A percentile compares a stretch with the other conserved stretches of the same genome.
These are phyloP conservation scores for Pseudocercospora fuligena DNA, from an alignment of 2,329 filamentous ascomycete genomes.

Conservation along the genomic window DNA sequence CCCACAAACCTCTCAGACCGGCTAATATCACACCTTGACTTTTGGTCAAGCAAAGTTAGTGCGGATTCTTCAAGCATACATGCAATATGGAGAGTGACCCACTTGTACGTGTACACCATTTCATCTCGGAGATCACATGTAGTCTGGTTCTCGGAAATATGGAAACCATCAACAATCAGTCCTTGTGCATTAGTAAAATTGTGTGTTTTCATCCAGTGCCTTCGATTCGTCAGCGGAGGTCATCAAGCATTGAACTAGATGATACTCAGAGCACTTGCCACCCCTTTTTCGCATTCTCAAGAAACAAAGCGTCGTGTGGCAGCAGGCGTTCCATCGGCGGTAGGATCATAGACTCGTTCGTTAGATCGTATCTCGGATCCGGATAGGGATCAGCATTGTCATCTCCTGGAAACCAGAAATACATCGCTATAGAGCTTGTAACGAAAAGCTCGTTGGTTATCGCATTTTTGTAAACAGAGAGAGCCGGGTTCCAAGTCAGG, in stretches of 20 bases:
- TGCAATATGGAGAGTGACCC: not conserved
- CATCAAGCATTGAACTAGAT: no score
- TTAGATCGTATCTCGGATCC: slow-evolving; percentile 39
- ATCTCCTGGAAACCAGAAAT: slow-evolving; percentile 85
- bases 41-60: no score
- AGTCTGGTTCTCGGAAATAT: slow-evolving; percentile 68
- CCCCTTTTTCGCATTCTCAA: slow-evolving; percentile 75
- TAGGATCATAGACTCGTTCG: slow-evolving; percentile 51
- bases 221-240: no score
- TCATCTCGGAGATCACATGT: slow-evolving; percentile 76
- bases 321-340: slow-evolving; percentile 29
- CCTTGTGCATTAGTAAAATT: slow-evolving; percentile 81
- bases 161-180: slow-evolving; percentile 82
- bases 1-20: slow-evolving; percentile 80
- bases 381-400: slow-evolving; percentile 57
- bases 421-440: slow-evolving; percentile 85
- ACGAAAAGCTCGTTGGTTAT: slow-evolving; percentile 95
- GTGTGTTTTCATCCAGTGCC: slow-evolving; percentile 73
- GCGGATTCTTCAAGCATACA: no score
- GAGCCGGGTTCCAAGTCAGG: slow-evolving; percentile 86
- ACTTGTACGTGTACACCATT: slow-evolving; percentile 92
- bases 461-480: slow-evolving; percentile 90
- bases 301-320: slow-evolving; percentile 55
- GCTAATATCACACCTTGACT: slow-evolving; percentile 83
- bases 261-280: slow-evolving; percentile 52